Evolutionary conservation across 306 rosid genomes (phyloP).

Genomic region (Lathyrus sativus): DNA sequence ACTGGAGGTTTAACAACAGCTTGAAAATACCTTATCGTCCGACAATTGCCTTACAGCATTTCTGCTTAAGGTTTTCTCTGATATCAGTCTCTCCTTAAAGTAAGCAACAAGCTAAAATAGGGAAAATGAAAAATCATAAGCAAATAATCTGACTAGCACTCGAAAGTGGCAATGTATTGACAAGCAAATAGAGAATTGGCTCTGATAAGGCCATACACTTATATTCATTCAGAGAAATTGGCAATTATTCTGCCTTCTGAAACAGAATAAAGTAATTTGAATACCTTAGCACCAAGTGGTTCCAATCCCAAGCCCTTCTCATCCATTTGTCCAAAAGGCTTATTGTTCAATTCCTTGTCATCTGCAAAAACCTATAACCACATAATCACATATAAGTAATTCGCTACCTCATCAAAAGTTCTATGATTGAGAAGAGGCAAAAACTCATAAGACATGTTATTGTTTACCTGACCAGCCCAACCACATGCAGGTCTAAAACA

Average conservation of each 20-base stretch:
- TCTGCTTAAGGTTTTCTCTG: constrained; percentile 70
- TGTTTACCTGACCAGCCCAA: constrained; percentile 82
- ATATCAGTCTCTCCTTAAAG: constrained; percentile 74
- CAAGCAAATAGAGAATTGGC: not conserved
- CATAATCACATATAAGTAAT: constrained; percentile 32
- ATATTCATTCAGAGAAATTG: constrained; percentile 1
- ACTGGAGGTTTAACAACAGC: constrained; percentile 8
- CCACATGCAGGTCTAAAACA: constrained; percentile 74
- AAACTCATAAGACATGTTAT: constrained; percentile 18
- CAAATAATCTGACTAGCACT: constrained; percentile 33
- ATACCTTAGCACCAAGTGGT: constrained; percentile 77
- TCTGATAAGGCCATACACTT: constrained; percentile 15
- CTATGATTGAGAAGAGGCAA: constrained; percentile 26
- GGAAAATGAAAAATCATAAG: constrained; percentile 34
- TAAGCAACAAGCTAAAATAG: constrained; percentile 63
- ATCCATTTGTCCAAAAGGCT: constrained; percentile 43
- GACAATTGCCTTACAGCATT: constrained; percentile 71
- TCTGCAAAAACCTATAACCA: constrained; percentile 66
- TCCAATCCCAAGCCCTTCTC: constrained; percentile 65
- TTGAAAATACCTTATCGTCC: constrained; percentile 57
- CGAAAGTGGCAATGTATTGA: constrained; percentile 25
- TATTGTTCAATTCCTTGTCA: constrained; percentile 41
- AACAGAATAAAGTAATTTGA: constrained; percentile 21
- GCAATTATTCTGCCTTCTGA: constrained; percentile 21
- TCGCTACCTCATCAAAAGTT: constrained; percentile 25